Evolutionary conservation across 768 basidiomycete genomes (phyloP), one percentile per base, ranked within the genome.

Genomic region (Solioccasus polychromus): DNA sequence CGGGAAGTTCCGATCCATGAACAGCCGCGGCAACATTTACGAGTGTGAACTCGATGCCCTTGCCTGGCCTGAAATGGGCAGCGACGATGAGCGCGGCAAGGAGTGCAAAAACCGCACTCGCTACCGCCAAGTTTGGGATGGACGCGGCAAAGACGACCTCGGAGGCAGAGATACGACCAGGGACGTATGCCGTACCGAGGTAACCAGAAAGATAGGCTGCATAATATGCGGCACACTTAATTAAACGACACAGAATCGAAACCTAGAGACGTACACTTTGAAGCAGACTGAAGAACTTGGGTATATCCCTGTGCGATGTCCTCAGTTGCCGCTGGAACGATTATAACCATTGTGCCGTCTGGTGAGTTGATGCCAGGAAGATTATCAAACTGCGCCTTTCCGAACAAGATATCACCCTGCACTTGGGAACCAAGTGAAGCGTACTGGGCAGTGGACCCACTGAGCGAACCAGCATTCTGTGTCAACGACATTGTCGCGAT

Each of bases 161-260:
- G 3, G 48, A 34, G n/a, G 18, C 20, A 1, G 62, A 57, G 12
- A 64, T 28, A 3, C 55, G 54, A n/a, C 58, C 63, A 2, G 63
- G 63, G n/a, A 66, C 64, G 28, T 61, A 56, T 2, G 64, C 53
- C 0, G 49, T 55, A 10, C 64, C 57, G 6, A 65, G 48, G 31
- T 53, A 58, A 17, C 63, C 53, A 1, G 39, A 40, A 1, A 60
- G 48, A 39, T 57, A 60, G 8, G 55, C 58, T 60, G 10, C 20
- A 3, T 7, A 23, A 1, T 15, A 14, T 15, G 25, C 17, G 3
- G 8, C 12, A 2, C 20, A 3, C n/a, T 8, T 2, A 11, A 7
- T 39, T 30, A 8, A 36, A 31, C n/a, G 29, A 4, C 35, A n/a
- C 23, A 11, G n/a, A 29, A 23, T 15, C 8, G 8, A 6, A 11